phyloP scores from a whole-genome alignment of 2,329 filamentous ascomycete species.

The Penicillium italicum region DNA sequence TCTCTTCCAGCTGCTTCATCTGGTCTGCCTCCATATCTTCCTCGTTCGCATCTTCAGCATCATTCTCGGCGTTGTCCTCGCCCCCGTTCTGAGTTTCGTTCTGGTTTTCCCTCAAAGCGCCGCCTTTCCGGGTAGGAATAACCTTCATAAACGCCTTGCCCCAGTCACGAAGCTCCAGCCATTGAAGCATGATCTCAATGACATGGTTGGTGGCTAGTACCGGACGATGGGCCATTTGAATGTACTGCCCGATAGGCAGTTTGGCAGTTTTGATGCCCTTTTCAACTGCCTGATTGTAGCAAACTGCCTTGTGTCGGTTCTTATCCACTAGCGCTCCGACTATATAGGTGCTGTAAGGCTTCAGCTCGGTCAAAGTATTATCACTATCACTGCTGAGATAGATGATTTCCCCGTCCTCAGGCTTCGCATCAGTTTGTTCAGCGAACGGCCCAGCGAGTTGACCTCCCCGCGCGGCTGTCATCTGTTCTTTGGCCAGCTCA shows the following conservation, averaged over 20 bases:
- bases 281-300: conserved; percentile 74
- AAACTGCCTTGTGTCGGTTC: conserved; percentile 92
- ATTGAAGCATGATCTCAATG: conserved; percentile 91
- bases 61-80: conserved; percentile 14
- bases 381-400: conserved; percentile 93
- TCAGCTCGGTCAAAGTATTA: conserved; percentile 74
- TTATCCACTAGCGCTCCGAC: conserved; percentile 93
- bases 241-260: conserved; percentile 90
- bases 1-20: conserved; percentile 6
- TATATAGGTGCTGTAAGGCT: conserved; percentile 86
- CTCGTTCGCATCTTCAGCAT: conserved; percentile 13
- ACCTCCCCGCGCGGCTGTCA: conserved; percentile 58
- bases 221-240: conserved; percentile 81
- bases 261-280: conserved; percentile 81
- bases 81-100: conserved; percentile 22
- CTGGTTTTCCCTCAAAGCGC: conserved; percentile 54
- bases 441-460: conserved; percentile 58
- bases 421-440: conserved; percentile 33
- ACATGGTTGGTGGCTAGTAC: conserved; percentile 95
- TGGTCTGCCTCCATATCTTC: conserved; percentile 4
- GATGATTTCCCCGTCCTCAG: conserved; percentile 60
- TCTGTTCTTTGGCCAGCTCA: conserved; percentile 61
- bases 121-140: conserved; percentile 87
- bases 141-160: conserved; percentile 81
- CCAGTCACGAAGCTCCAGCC: conserved; percentile 90